These are phyloP conservation scores for Naganishia sp. DNA, from an alignment of 1,284 basidiomycete species.

Conservation along the genomic window DNA sequence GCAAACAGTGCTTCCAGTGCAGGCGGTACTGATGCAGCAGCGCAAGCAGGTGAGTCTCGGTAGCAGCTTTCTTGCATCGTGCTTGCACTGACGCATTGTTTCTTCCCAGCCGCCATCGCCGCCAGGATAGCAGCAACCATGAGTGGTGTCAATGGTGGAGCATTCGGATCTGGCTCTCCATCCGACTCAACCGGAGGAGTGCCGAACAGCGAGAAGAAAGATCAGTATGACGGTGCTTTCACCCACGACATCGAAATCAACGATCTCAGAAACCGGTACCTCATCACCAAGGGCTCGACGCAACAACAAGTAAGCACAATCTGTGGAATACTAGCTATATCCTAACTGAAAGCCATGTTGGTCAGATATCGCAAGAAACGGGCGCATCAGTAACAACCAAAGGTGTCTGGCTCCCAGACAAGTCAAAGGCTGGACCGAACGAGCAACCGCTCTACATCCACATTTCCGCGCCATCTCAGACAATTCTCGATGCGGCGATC, in stretches of 20 bases:
- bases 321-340: not conserved
- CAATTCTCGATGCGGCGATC: constrained; percentile 76
- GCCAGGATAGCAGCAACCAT: constrained; percentile 84
- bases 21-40: constrained; percentile 65
- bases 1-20: constrained; percentile 58
- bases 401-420: constrained; percentile 91
- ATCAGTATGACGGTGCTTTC: constrained; percentile 78
- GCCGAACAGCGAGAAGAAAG: constrained; percentile 60
- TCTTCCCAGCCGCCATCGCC: constrained; percentile 68
- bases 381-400: constrained; percentile 87
- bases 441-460: constrained; percentile 95
- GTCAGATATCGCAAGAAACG: constrained; percentile 81
- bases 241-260: constrained; percentile 95
- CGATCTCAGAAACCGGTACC: constrained; percentile 91
- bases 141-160: constrained; percentile 39
- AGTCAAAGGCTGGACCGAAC: constrained; percentile 80
- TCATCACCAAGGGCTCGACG: constrained; percentile 90
- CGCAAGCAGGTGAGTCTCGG: constrained; percentile 67
- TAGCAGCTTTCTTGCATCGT: not conserved
- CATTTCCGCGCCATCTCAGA: constrained; percentile 78
- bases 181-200: constrained; percentile 39
- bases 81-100: constrained; percentile 21
- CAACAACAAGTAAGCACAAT: constrained; percentile 73
- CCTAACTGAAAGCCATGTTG: constrained; percentile 19
- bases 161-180: constrained; percentile 21